Evolutionary conservation across 2,329 filamentous ascomycete species (phyloP).

Genomic region (Plenodomus biglobosus): DNA sequence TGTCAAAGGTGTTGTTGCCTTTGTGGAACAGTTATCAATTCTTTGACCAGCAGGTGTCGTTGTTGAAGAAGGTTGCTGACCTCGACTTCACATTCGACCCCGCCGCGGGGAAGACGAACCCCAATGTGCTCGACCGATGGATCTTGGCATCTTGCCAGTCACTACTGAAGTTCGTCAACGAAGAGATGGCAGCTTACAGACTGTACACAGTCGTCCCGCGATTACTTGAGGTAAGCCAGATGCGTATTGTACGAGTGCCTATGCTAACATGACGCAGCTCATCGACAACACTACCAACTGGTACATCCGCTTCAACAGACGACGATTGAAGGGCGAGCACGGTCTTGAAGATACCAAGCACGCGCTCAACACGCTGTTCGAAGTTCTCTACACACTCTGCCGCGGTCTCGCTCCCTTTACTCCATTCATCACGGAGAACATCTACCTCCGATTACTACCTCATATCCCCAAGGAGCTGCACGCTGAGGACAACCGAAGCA

Average conservation of each 20-base stretch:
- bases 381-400: constrained; percentile 86
- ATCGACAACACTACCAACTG: constrained; percentile 98
- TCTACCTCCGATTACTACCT: constrained; percentile 80
- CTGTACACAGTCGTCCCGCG: constrained; percentile 87
- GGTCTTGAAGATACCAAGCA: constrained; percentile 83
- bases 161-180: constrained; percentile 84
- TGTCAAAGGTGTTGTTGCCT: constrained; percentile 85
- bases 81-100: constrained; percentile 80
- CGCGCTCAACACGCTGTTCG: constrained; percentile 90
- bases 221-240: constrained; percentile 58
- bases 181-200: constrained; percentile 78
- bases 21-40: constrained; percentile 98
- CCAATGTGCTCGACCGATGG: constrained; percentile 95
- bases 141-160: constrained; percentile 91
- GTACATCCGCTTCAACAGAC: constrained; percentile 95
- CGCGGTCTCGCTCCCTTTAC: constrained; percentile 91
- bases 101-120: constrained; percentile 71
- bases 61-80: constrained; percentile 82
- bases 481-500: constrained; percentile 75
- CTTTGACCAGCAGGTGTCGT: constrained; percentile 82
- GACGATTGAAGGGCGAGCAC: constrained; percentile 85
- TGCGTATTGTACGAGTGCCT: background rate
- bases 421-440: constrained; percentile 92
- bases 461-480: constrained; percentile 74
- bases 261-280: constrained; percentile 47